Base-by-base conservation (phyloP, 345 rosid genomes). In the Aurinia saxatilis region DNA sequence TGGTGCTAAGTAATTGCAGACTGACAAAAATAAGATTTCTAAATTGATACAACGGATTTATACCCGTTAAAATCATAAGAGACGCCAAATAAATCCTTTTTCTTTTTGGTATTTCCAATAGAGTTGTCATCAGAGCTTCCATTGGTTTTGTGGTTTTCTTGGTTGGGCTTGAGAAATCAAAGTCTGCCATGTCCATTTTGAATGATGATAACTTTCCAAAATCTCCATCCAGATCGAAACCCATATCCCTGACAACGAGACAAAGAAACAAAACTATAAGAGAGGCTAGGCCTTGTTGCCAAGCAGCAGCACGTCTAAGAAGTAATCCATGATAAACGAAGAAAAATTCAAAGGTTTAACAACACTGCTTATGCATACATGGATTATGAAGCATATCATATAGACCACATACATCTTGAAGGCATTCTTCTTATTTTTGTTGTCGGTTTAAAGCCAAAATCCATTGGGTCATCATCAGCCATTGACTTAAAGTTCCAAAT, bases 41-140 rank as follows among this genome's bases (percentile, higher is more conserved):
- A 11, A 56, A 14, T 16, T 21, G 16, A 54, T 44, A 21, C 17
- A 49, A 18, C 41, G 64, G 65, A 57, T 10, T 58, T 85, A 55
- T 73, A 92, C 97, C 58, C 82, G 23, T 83, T 77, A 73, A 89
- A 89, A 67, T 86, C 88, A 78, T 84, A 88, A 45, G 95, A 83
- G 81, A 86, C 86, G 55, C 42, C 38, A 67, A 85, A 84, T 37
- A 38, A 25, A 41, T 78, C 81, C 38, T 68, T 66, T 76, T 80
- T 81, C 63, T 61, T 72, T 67, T 65, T 74, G 65, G 35, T 14
- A 48, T 63, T 75, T 66, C 70, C 74, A 6, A 39, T 63, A 10
- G 78, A 34, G 70, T 80, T 83, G 41, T 74, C 86, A 57, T 78
- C 75, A 71, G 75, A 67, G 66, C 62, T 78, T 29, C 73, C 84